Conservation (phyloP, 441 rosid species). For the Erodium chrysanthum region DNA sequence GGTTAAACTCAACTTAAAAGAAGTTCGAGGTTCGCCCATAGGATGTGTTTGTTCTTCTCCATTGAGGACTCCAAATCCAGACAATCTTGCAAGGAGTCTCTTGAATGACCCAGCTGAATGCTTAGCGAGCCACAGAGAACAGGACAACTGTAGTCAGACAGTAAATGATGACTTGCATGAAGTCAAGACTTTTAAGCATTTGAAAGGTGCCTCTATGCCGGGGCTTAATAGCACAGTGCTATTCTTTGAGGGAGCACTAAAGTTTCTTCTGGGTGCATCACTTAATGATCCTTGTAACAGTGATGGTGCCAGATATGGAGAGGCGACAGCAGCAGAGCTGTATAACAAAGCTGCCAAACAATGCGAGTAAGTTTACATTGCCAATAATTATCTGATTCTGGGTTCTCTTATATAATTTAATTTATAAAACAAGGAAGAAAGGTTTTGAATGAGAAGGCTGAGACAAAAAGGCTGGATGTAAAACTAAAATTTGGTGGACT, state of each 20-base stretch:
- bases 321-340: slow-evolving; percentile 1
- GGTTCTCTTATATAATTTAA: background rate
- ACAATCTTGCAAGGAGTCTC: slow-evolving; percentile 1
- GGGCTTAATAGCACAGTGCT: background rate
- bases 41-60: background rate
- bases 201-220: background rate
- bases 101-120: background rate
- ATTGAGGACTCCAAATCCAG: slow-evolving; percentile 1
- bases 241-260: slow-evolving; percentile 3
- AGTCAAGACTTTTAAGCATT: background rate
- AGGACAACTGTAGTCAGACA: background rate
- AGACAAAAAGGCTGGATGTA: background rate
- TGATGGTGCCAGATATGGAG: slow-evolving; percentile 6
- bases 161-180: background rate
- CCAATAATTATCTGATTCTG: background rate
- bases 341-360: slow-evolving; percentile 5
- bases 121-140: background rate
- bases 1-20: slow-evolving; percentile 4
- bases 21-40: background rate
- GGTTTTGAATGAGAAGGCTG: background rate
- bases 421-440: no score
- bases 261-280: slow-evolving; percentile 7
- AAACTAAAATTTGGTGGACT: background rate
- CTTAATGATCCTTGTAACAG: slow-evolving; percentile 6
- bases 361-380: background rate